Percentiles rank a stretch among this genome's conserved stretches.
Conservation (phyloP, 352 stramenopile genomes). For the Pythium monospermum region DNA sequence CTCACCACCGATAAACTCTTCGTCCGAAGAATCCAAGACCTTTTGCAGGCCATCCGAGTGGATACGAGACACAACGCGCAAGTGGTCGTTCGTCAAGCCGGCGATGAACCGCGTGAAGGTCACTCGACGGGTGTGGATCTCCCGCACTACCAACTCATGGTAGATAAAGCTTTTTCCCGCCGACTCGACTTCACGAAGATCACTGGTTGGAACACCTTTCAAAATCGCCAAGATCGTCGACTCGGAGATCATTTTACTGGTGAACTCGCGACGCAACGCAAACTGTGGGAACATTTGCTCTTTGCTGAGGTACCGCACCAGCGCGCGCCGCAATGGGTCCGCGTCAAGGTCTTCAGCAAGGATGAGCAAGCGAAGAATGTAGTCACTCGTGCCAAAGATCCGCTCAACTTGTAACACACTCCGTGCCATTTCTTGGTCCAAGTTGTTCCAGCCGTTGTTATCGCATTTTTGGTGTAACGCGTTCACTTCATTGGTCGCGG, state of each 20-base stretch:
- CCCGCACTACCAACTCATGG: constrained; percentile 48
- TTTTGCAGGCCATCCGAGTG: constrained; percentile 3
- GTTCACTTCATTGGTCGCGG: constrained; percentile 38
- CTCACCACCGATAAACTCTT: constrained; percentile 25
- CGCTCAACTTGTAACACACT: constrained; percentile 52
- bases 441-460: constrained; percentile 39
- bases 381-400: constrained; percentile 72
- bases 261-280: constrained; percentile 59
- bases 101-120: constrained; percentile 49
- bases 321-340: constrained; percentile 41
- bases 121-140: constrained; percentile 60
- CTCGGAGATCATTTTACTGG: constrained; percentile 64
- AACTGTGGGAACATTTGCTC: constrained; percentile 49
- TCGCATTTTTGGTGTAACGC: constrained; percentile 49
- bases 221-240: constrained; percentile 61
- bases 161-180: constrained; percentile 45
- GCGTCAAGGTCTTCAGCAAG: constrained; percentile 68
- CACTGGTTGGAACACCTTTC: constrained; percentile 42
- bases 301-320: constrained; percentile 55
- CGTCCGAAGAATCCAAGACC: background rate
- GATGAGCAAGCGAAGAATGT: constrained; percentile 63
- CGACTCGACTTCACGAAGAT: constrained; percentile 44
- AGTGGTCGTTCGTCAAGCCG: constrained; percentile 50
- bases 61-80: constrained; percentile 32
- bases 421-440: constrained; percentile 53